Conservation (phyloP, 768 basidiomycete species). For the Naganishia kalamii region DNA sequence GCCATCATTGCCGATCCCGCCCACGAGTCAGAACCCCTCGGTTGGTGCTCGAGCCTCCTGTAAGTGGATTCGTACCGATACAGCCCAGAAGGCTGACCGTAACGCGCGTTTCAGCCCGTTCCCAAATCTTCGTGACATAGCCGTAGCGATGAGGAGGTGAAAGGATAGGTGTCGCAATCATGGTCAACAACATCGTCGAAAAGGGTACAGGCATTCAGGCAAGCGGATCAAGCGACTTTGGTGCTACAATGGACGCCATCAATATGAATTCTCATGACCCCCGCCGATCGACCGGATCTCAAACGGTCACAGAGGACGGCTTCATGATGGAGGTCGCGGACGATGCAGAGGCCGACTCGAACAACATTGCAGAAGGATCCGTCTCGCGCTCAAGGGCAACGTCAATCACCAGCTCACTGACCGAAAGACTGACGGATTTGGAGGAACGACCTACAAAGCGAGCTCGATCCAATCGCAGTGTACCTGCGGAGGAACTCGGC, state of each 20-base stretch:
- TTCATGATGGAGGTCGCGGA: neutral
- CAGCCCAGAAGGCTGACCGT: slow-evolving; percentile 2
- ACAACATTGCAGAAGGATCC: neutral
- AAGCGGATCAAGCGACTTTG: neutral
- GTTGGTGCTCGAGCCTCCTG: too few species aligned
- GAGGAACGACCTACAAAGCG: neutral
- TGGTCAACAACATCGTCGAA: slow-evolving; percentile 1
- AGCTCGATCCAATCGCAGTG: neutral
- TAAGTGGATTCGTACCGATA: too few species aligned
- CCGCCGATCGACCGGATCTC: slow-evolving; percentile 3
- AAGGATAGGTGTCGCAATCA: neutral
- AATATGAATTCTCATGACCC: neutral
- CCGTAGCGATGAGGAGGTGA: neutral
- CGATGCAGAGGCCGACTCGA: neutral
- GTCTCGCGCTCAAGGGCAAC: neutral
- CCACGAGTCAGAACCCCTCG: too few species aligned
- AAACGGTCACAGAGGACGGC: neutral
- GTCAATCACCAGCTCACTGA: slow-evolving; percentile 1
- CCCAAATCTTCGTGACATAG: neutral
- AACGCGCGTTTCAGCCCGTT: slow-evolving; percentile 5
- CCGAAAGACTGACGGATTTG: neutral
- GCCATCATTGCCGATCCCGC: too few species aligned
- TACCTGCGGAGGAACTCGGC: neutral
- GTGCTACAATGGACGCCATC: neutral
- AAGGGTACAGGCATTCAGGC: neutral